Evolutionary conservation across 1,284 basidiomycete species (phyloP).

Genomic region (Entoloma clypeatum): DNA sequence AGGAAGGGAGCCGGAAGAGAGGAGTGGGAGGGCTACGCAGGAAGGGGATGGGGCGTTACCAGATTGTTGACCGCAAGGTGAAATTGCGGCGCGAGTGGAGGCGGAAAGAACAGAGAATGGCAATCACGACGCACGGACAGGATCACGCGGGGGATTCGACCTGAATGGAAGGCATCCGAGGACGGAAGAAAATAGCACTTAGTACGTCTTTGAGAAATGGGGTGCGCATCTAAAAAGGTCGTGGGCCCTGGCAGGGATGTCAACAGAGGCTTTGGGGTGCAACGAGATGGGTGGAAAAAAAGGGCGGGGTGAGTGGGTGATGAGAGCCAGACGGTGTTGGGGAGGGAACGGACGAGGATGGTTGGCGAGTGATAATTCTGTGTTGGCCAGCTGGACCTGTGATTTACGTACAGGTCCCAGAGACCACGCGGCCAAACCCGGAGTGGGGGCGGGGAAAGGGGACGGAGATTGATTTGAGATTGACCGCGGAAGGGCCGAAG

Average conservation of each 20-base stretch:
- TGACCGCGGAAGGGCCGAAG: conserved; percentile 9
- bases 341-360: too few relatives aligned
- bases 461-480: conserved; percentile 11
- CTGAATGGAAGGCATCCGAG: conserved; percentile 1
- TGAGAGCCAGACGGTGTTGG: too few relatives aligned
- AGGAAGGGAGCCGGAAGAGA: neutral
- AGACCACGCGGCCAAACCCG: conserved; percentile 1
- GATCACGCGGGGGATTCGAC: conserved; percentile 2
- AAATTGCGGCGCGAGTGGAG: too few relatives aligned
- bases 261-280: too few relatives aligned
- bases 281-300: too few relatives aligned
- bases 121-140: neutral
- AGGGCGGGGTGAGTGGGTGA: too few relatives aligned
- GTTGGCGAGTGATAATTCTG: too few relatives aligned
- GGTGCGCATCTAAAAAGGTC: too few relatives aligned
- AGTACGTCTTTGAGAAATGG: too few relatives aligned
- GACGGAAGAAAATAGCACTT: conserved; percentile 1
- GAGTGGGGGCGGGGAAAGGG: conserved; percentile 6
- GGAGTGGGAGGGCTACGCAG: neutral
- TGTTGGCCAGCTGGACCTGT: too few relatives aligned
- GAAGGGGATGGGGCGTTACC: conserved; percentile 1
- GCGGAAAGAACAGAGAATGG: neutral
- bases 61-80: too few relatives aligned
- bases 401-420: neutral
- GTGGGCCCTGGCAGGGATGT: too few relatives aligned